These are phyloP conservation scores for Leptographium galeiforme DNA, from an alignment of 2,329 filamentous ascomycete species.

Conservation along the genomic window DNA sequence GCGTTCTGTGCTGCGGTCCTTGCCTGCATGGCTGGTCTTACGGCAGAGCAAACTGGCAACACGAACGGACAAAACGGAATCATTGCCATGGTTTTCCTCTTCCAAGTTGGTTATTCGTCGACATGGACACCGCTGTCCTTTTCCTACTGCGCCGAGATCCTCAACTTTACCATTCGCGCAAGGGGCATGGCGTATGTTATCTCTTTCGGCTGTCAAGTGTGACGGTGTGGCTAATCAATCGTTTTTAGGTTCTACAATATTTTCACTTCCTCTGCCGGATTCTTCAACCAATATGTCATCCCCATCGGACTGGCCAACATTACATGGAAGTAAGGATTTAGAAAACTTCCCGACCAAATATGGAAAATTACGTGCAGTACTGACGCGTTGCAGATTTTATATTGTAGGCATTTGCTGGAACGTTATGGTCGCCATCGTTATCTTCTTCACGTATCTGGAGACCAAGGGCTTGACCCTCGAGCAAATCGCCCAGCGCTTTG, in stretches of 20 bases:
- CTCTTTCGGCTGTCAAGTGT: too few relatives aligned
- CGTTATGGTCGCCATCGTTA: not conserved
- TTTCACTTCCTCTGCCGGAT: slow-evolving; percentile 1
- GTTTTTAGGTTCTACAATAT: slow-evolving; percentile 1
- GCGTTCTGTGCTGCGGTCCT: slow-evolving; percentile 2
- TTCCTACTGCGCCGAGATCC: slow-evolving; percentile 2
- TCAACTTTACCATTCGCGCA: slow-evolving; percentile 5
- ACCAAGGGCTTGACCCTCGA: slow-evolving; percentile 4
- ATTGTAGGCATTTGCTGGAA: slow-evolving; percentile 5
- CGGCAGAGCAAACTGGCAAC: slow-evolving; percentile 1
- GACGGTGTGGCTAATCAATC: not conserved
- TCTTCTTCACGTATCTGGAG: slow-evolving; percentile 2
- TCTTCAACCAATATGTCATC: slow-evolving; percentile 5
- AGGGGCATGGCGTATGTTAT: slow-evolving; percentile 5
- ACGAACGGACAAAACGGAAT: not conserved
- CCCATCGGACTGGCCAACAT: slow-evolving; percentile 4
- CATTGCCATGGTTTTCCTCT: slow-evolving; percentile 5
- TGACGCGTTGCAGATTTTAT: slow-evolving; percentile 1
- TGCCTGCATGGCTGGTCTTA: slow-evolving; percentile 4
- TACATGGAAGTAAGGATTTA: slow-evolving; percentile 1
- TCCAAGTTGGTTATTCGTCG: slow-evolving; percentile 3
- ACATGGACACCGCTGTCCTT: slow-evolving; percentile 5
- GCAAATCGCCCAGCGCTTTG: slow-evolving; percentile 3
- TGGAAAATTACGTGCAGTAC: not conserved
- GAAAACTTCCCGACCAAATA: not conserved